A percentile compares a stretch with the other conserved stretches of the same genome.
These are phyloP conservation scores for Rhipidocladum racemiflorum DNA, from an alignment of 176 grass and related monocot genomes.

Conservation along the genomic window DNA sequence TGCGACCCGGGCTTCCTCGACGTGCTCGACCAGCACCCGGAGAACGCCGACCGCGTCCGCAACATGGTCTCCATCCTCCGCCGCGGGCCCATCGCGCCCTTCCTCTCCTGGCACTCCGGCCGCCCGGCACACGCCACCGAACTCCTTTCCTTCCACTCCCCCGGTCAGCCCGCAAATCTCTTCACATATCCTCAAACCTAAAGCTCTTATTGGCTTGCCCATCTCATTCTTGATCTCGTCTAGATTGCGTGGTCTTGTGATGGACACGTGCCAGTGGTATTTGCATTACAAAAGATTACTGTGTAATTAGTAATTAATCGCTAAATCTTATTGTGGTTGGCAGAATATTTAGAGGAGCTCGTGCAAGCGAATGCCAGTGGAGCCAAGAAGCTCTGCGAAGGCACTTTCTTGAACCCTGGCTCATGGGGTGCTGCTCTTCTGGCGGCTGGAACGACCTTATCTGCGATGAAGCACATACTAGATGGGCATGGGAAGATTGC, in stretches of 20 bases:
- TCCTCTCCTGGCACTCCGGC: slow-evolving; percentile 72
- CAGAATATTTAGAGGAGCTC: slow-evolving; percentile 88
- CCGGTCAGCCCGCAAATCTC: slow-evolving; percentile 34
- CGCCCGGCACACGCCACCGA: slow-evolving; percentile 53
- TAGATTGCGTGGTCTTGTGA: not conserved
- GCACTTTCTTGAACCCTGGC: slow-evolving; percentile 77
- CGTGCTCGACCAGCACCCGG: slow-evolving; percentile 79
- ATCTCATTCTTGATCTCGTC: not conserved
- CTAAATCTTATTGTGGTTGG: not conserved
- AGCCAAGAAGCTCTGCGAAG: slow-evolving; percentile 59
- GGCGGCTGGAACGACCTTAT: slow-evolving; percentile 70
- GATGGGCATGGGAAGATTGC: slow-evolving; percentile 58
- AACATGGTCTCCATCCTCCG: slow-evolving; percentile 97
- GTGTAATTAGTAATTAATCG: not conserved
- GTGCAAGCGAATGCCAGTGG: slow-evolving; percentile 62
- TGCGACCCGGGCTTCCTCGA: slow-evolving; percentile 92
- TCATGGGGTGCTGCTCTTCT: slow-evolving; percentile 84
- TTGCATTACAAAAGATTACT: not conserved
- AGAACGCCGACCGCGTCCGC: slow-evolving; percentile 84
- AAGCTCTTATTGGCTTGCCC: not conserved
- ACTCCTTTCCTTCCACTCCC: slow-evolving; percentile 73
- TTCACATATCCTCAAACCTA: too few relatives aligned
- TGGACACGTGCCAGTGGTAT: not conserved
- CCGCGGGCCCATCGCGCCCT: slow-evolving; percentile 61
- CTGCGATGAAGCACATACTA: slow-evolving; percentile 70